Base-by-base conservation (phyloP, 78 protist species). In the Reticulomyxa filosa region DNA sequence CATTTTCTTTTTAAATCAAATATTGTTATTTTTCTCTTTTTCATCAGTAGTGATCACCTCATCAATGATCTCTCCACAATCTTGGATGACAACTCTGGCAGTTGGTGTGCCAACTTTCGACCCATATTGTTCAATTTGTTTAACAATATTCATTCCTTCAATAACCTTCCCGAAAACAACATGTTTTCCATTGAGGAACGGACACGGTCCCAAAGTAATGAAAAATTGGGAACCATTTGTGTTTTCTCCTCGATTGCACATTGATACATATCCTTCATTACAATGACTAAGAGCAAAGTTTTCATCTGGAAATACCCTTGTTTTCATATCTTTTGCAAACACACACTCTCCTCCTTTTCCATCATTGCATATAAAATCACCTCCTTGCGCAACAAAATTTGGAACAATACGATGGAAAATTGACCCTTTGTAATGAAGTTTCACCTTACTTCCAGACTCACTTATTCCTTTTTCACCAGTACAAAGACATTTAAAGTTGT, bases 281-380 rank as follows among this genome's bases (percentile, higher is more conserved):
- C 46, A 6, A 61, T 61, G 72, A 33, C 38, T 23, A 10, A 52
- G 7, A 13, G 0, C 1, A 46, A 74, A 72, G 33, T 30, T 62
- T 42, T 87, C 88, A 65, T 87, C 88, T 10, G 23, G 52, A 46
- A 85, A 85, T n/a, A n/a, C n/a, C n/a, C n/a, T n/a, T n/a, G n/a
- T n/a, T n/a, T n/a, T n/a, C n/a, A n/a, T n/a, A n/a, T n/a, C n/a
- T n/a, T n/a, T n/a, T n/a, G n/a, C n/a, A n/a, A n/a, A n/a, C n/a
- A n/a, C n/a, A n/a, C n/a, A 83, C 79, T 88, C 80, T 23, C 98
- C 97, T n/a, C 98, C 98, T 20, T 90, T 82, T n/a, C 99, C 99
- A 37, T 90, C 74, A 35, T 82, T 83, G 23, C 62, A 27, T 30
- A 92, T 84, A 73, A 90, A 83, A 70, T 90, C 97, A 4, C 98